These are phyloP conservation scores for Xylaria telfairii DNA, from an alignment of 495 filamentous ascomycete genomes.

Conservation along the genomic window DNA sequence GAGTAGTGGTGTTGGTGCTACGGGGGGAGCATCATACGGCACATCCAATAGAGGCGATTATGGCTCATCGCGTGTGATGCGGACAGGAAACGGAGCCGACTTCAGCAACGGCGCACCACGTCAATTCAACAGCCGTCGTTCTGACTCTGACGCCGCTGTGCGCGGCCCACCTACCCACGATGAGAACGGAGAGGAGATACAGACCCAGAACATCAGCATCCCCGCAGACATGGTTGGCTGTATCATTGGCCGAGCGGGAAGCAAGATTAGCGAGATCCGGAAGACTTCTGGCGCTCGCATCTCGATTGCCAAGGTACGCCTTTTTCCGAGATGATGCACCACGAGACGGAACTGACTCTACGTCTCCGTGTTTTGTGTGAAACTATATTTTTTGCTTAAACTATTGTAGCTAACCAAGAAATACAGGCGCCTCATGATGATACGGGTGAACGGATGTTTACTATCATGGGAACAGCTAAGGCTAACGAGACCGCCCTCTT, in stretches of 20 bases:
- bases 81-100: conserved; percentile 95
- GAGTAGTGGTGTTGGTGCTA: conserved; percentile 43
- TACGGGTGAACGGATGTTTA: conserved; percentile 98
- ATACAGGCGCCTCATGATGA: conserved; percentile 88
- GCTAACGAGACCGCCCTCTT: conserved; percentile 96
- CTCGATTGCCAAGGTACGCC: conserved; percentile 85
- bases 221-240: conserved; percentile 99
- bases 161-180: conserved; percentile 80
- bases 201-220: conserved; percentile 99
- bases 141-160: conserved; percentile 77
- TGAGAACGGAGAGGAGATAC: conserved; percentile 95
- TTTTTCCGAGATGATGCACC: not conserved
- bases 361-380: not conserved
- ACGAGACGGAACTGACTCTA: not conserved
- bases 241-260: conserved; percentile 93
- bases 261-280: conserved; percentile 97
- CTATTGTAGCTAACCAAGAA: conserved; percentile 24
- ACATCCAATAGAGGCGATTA: conserved; percentile 55
- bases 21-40: conserved; percentile 39
- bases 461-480: conserved; percentile 90
- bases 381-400: not conserved
- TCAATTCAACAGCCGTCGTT: conserved; percentile 69
- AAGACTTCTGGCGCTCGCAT: conserved; percentile 95
- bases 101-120: conserved; percentile 70
- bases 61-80: conserved; percentile 76